Evolutionary conservation across 345 rosid species (phyloP), one percentile per base, ranked within the genome.

Genomic region (Bruguiera gymnorhiza): DNA sequence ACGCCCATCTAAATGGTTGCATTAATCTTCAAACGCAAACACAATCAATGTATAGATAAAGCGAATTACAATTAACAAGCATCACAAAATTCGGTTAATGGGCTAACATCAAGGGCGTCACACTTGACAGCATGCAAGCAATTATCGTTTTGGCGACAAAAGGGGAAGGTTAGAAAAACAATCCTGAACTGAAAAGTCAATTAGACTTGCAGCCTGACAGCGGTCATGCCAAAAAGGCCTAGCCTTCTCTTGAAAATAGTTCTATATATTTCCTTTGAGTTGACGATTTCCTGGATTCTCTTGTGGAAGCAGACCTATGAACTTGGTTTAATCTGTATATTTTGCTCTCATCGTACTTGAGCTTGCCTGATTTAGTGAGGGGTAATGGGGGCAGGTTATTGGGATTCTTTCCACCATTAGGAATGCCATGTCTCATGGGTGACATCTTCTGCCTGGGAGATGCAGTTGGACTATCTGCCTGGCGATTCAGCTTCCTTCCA

Each of bases 301-400:
- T 83, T 1, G 86, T 75, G 8, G 93, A 85, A 54, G 81, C 79
- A 68, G 90, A 84, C 77, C 86, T 78, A 36, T 69, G 29, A 31
- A 83, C 73, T 68, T 75, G 82, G 69, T 69, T 78, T 43, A 78
- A 70, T 60, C 77, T 83, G 81, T 77, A 76, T 73, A 63, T 6
- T 34, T 71, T 70, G 7, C 65, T 71, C 50, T 66, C 74, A 1
- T 46, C 50, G 70, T 74, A 75, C 63, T 70, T 74, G 20, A 20
- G 31, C n/a, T 57, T 56, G 67, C 70, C 54, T 20, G 71, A 66
- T 62, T 74, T 77, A 43, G 75, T 70, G 3, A 32, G 32, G 1
- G 86, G 86, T 75, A 80, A 66, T 7, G 80, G 85, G 9, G 87
- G 86, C 51, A 76, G 72, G 65, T 72, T 69, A 63, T 78, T 62